These are phyloP conservation scores for Suillus americanus DNA, from an alignment of 768 basidiomycete species.

Conservation along the genomic window DNA sequence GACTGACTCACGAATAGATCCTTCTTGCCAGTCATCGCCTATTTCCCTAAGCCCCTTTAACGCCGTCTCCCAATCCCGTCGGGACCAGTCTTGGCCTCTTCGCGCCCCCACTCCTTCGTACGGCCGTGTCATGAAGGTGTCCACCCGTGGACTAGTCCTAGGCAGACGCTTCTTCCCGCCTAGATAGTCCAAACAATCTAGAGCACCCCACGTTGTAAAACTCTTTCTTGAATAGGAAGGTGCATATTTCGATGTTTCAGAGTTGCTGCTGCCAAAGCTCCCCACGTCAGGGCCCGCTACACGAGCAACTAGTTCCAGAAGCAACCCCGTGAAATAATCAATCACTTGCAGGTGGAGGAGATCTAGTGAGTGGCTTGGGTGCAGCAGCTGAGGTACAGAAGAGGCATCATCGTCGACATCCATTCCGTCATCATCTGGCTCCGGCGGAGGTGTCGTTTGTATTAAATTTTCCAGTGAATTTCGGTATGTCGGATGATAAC, in stretches of 20 bases:
- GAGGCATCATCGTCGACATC: slow-evolving; percentile 58
- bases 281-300: slow-evolving; percentile 50
- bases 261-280: slow-evolving; percentile 30
- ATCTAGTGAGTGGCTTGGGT: slow-evolving; percentile 60
- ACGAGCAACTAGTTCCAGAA: slow-evolving; percentile 56
- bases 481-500: slow-evolving; percentile 36
- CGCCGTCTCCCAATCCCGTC: slow-evolving; percentile 62
- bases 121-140: slow-evolving; percentile 51
- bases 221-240: slow-evolving; percentile 45
- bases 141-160: slow-evolving; percentile 44
- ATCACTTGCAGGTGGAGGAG: slow-evolving; percentile 67
- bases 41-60: slow-evolving; percentile 46
- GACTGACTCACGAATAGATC: slow-evolving; percentile 50
- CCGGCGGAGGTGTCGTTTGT: slow-evolving; percentile 14
- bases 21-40: slow-evolving; percentile 53
- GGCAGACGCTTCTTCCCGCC: slow-evolving; percentile 35
- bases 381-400: slow-evolving; percentile 25
- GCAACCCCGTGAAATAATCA: slow-evolving; percentile 63
- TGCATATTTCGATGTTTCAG: slow-evolving; percentile 57
- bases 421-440: slow-evolving; percentile 48
- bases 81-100: slow-evolving; percentile 74
- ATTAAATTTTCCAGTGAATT: slow-evolving; percentile 27
- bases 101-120: slow-evolving; percentile 51
- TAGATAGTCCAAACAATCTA: slow-evolving; percentile 61
- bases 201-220: slow-evolving; percentile 50